phyloP scores from a whole-genome alignment of 2,329 filamentous ascomycete species.

The Fusarium ramigenum region DNA sequence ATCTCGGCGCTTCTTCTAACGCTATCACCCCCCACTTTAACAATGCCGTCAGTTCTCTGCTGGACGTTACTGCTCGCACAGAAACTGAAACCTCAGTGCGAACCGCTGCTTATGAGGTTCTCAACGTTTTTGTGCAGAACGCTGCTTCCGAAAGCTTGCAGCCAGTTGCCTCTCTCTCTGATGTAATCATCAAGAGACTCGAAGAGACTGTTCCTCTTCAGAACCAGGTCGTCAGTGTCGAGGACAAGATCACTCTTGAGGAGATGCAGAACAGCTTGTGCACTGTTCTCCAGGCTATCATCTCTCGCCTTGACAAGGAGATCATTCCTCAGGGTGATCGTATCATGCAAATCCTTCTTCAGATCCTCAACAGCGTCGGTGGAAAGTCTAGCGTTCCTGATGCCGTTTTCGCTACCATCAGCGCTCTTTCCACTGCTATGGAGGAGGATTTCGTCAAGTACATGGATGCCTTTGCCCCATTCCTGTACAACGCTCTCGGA shows the following conservation, averaged over 20 bases:
- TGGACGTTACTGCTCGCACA: slow-evolving; percentile 83
- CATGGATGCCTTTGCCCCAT: slow-evolving; percentile 94
- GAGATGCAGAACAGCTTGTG: slow-evolving; percentile 97
- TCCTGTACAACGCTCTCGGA: slow-evolving; percentile 90
- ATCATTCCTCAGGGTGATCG: slow-evolving; percentile 89
- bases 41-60: slow-evolving; percentile 84
- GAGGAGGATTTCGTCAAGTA: slow-evolving; percentile 96
- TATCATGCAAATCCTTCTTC: slow-evolving; percentile 90
- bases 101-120: slow-evolving; percentile 95
- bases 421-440: slow-evolving; percentile 88
- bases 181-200: slow-evolving; percentile 89
- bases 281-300: slow-evolving; percentile 90
- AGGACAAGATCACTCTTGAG: slow-evolving; percentile 94
- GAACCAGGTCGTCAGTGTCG: slow-evolving; percentile 92
- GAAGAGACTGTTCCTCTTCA: slow-evolving; percentile 91
- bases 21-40: slow-evolving; percentile 92
- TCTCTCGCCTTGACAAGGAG: slow-evolving; percentile 90
- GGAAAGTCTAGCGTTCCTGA: slow-evolving; percentile 94
- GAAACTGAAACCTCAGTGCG: slow-evolving; percentile 89
- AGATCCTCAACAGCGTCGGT: slow-evolving; percentile 79
- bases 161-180: slow-evolving; percentile 82
- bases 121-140: slow-evolving; percentile 93
- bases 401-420: slow-evolving; percentile 90
- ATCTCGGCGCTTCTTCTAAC: slow-evolving; percentile 80
- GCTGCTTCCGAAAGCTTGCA: slow-evolving; percentile 85